These are phyloP conservation scores for Tuber melanosporum DNA, from an alignment of 495 filamentous ascomycete species.

Conservation along the genomic window DNA sequence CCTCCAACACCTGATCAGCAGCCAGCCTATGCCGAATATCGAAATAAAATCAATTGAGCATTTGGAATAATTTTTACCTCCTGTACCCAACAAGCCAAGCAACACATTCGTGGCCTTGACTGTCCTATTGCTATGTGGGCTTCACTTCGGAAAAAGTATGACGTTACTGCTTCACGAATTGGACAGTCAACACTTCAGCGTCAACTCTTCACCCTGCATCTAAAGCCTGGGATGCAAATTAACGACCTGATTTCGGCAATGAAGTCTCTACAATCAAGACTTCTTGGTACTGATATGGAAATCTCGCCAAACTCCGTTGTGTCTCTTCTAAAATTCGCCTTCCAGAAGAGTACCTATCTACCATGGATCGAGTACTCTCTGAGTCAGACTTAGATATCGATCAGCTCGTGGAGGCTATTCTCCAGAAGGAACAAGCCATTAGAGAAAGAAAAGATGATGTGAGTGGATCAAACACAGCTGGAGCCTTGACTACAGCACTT, in stretches of 20 bases:
- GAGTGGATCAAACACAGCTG: not conserved
- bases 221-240: no score
- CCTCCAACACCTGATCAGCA: not conserved
- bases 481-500: not conserved
- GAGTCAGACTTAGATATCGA: not conserved
- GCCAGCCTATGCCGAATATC: not conserved
- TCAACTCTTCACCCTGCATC: no score
- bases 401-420: not conserved
- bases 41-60: not conserved
- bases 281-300: not conserved
- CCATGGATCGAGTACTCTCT: not conserved
- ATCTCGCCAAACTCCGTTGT: not conserved
- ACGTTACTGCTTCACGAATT: no score
- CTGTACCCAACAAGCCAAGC: not conserved
- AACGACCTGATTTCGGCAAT: no score
- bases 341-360: not conserved
- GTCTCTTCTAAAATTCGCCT: not conserved
- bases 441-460: not conserved
- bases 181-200: no score
- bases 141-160: no score
- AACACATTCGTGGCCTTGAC: not conserved
- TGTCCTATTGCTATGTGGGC: no score
- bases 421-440: not conserved
- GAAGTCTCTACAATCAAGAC: not conserved
- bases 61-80: not conserved